Evolutionary conservation across 805 yeast genomes (phyloP).

Genomic region (Pichia gijzeniarum): DNA sequence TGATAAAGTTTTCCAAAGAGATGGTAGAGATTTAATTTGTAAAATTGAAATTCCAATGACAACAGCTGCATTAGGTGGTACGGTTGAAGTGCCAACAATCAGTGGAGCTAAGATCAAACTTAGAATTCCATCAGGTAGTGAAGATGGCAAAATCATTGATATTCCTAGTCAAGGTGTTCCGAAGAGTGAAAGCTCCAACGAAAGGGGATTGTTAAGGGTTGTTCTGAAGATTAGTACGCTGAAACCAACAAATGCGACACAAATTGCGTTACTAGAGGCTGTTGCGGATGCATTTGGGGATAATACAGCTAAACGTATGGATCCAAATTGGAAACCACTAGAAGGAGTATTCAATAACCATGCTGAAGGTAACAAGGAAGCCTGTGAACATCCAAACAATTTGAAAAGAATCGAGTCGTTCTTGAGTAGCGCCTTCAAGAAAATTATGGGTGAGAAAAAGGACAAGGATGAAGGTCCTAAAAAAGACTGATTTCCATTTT

Average conservation of each 20-base stretch:
- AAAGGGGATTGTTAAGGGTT: conserved; percentile 77
- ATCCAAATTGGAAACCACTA: conserved; percentile 39
- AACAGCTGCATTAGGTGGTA: conserved; percentile 95
- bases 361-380: neutral
- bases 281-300: conserved; percentile 89
- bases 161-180: conserved; percentile 91
- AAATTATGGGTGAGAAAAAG: conserved; percentile 26
- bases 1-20: conserved; percentile 65
- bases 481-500: conserved; percentile 11
- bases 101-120: conserved; percentile 66
- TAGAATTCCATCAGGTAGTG: conserved; percentile 81
- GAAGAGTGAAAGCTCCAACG: conserved; percentile 29
- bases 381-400: conserved; percentile 38
- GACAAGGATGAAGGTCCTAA: conserved; percentile 17
- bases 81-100: conserved; percentile 82
- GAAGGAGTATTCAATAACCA: conserved; percentile 16
- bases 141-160: conserved; percentile 62
- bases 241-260: conserved; percentile 75
- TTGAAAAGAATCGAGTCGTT: conserved; percentile 52
- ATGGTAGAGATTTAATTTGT: conserved; percentile 59
- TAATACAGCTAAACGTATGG: conserved; percentile 64
- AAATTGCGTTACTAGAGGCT: conserved; percentile 85
- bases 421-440: conserved; percentile 52
- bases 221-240: conserved; percentile 63
- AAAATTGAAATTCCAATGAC: conserved; percentile 77